These are phyloP conservation scores for Cetraspora pellucida DNA, from an alignment of 192 early-diverging fungal species.

Conservation along the genomic window DNA sequence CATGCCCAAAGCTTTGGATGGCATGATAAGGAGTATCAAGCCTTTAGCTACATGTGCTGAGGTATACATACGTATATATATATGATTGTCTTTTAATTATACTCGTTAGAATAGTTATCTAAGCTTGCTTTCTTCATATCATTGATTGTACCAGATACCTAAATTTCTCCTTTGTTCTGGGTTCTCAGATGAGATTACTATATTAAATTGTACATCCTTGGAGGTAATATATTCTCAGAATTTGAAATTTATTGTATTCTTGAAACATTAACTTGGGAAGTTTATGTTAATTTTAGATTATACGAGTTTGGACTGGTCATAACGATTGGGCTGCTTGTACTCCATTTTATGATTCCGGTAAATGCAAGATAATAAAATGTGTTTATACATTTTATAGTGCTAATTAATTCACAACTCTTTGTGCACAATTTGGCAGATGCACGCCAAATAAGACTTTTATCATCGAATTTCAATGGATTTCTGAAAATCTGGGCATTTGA, in stretches of 20 bases:
- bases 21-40: slow-evolving; percentile 50
- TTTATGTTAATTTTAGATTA: slow-evolving; percentile 37
- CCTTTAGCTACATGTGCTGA: slow-evolving; percentile 37
- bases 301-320: slow-evolving; percentile 63
- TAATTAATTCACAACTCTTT: not conserved
- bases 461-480: slow-evolving; percentile 49
- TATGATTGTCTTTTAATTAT: not conserved
- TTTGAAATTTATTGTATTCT: not conserved
- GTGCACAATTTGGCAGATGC: slow-evolving; percentile 37
- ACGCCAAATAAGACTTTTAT: slow-evolving; percentile 45
- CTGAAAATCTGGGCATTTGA: slow-evolving; percentile 60
- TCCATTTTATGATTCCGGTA: slow-evolving; percentile 52
- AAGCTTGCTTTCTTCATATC: not conserved
- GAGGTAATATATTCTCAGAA: slow-evolving; percentile 36
- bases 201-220: slow-evolving; percentile 53
- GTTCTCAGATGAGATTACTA: slow-evolving; percentile 53
- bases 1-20: slow-evolving; percentile 48
- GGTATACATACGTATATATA: not conserved
- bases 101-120: not conserved
- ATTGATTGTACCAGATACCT: slow-evolving; percentile 17
- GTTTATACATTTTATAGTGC: too few relatives aligned
- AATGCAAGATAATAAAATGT: slow-evolving; percentile 13
- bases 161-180: slow-evolving; percentile 59
- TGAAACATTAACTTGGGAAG: not conserved
- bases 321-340: slow-evolving; percentile 59